Evolutionary conservation across 495 filamentous ascomycete genomes (phyloP).

Genomic region (Oidiodendron maius): DNA sequence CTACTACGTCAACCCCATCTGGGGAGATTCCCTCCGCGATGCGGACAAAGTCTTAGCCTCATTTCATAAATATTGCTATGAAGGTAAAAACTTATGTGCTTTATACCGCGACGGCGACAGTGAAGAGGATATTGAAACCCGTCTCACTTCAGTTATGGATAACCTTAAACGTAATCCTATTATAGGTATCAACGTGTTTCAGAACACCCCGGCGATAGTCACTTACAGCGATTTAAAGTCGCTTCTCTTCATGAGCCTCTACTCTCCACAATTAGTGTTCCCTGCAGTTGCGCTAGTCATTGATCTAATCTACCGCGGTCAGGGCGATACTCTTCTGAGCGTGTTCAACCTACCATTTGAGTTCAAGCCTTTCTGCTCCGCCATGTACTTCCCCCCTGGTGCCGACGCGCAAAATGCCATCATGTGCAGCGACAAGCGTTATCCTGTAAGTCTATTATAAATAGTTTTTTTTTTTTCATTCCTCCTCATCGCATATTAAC

Average conservation of each 20-base stretch:
- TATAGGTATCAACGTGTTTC: slow-evolving; percentile 31
- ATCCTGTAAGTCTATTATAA: too few relatives aligned
- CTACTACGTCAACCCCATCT: slow-evolving; percentile 33
- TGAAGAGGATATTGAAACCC: slow-evolving; percentile 35
- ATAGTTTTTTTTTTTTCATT: slow-evolving; percentile 13
- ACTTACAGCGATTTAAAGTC: slow-evolving; percentile 26
- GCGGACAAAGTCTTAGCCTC: slow-evolving; percentile 31
- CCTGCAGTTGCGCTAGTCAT: slow-evolving; percentile 25
- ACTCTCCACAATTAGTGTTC: slow-evolving; percentile 29
- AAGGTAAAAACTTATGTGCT: slow-evolving; percentile 23
- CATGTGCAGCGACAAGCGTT: slow-evolving; percentile 40
- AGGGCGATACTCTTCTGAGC: background rate
- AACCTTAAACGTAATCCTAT: slow-evolving; percentile 39
- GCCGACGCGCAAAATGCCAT: slow-evolving; percentile 36
- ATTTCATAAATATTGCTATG: slow-evolving; percentile 35
- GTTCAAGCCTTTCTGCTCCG: too few relatives aligned
- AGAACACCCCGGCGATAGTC: slow-evolving; percentile 30
- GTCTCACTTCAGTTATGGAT: slow-evolving; percentile 34
- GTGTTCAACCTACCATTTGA: background rate
- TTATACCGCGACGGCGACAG: slow-evolving; percentile 29
- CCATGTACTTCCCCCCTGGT: too few relatives aligned
- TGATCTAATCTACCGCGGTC: slow-evolving; percentile 15
- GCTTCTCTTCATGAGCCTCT: slow-evolving; percentile 30
- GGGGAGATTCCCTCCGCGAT: slow-evolving; percentile 30
- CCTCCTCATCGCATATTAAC: background rate